Base-by-base conservation (phyloP, 2,329 filamentous ascomycete genomes). In the Exophiala calicioides region DNA sequence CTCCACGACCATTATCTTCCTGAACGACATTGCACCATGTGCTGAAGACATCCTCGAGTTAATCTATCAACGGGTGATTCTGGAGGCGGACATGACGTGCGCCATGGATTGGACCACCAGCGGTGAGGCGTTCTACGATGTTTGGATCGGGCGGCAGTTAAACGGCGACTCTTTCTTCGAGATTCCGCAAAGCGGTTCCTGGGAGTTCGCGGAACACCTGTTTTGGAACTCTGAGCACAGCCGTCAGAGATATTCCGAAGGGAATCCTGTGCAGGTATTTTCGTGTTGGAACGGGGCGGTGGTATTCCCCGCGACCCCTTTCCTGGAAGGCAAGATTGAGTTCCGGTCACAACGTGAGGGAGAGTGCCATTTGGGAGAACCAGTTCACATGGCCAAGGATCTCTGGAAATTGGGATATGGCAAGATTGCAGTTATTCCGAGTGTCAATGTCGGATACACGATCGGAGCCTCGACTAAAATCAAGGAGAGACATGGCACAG, bases 261-360 rank as follows among this genome's bases (percentile, higher is more conserved):
- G 65, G 18, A 61, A 64, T n/a, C 78, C 80, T 1, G 76, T 82
- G 49, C 80, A 82, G 58, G 79, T 81, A 0, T 82, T 79, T 48
- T 61, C 78, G 1, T 83, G 80, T 60, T 82, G 80, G 79, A 81
- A 82, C 48, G 80, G 80, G 2, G 76, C 73, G 0, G 68, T 69
- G 0, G 71, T 69, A 0, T 73, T 82, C 40, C 65, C 64, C 0
- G 78, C 77, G 0, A 62, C 64, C 30, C 75, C 77, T 0, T 58
- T 82, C 6, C 47, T 79, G 3, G 62, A 69, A 10, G 56, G 64
- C 0, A 65, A 64, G 7, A 59, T 81, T 2, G 52, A 59, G 4
- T 82, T 82, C 56, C 68, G 79, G 1, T 57, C 55, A 1, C 56
- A 63, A 4, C 48, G 59, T 12, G 55, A 62, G 5, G 51, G 48